These are phyloP conservation scores for Lipomyces starkeyi DNA, from an alignment of 805 yeast species.

Conservation along the genomic window DNA sequence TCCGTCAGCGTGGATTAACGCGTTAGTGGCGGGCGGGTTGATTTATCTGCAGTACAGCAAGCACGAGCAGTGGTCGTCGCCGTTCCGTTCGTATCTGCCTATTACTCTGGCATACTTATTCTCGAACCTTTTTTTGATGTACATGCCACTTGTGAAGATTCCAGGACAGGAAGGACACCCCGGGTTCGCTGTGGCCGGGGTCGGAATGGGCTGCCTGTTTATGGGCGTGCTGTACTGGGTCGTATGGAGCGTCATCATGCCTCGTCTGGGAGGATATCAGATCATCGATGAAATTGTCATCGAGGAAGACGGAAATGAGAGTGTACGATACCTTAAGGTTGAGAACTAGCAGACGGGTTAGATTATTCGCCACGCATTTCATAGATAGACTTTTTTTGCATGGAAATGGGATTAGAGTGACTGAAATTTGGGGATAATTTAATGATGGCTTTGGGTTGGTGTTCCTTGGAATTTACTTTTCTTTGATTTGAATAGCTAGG, in stretches of 20 bases:
- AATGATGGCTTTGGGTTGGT: neutral
- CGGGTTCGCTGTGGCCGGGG: conserved; percentile 31
- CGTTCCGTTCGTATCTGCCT: conserved; percentile 32
- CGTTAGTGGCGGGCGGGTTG: conserved; percentile 59
- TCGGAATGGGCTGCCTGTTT: conserved; percentile 34
- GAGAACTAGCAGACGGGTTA: conserved; percentile 10
- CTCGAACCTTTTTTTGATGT: conserved; percentile 34
- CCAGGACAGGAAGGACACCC: conserved; percentile 32
- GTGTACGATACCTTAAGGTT: conserved; percentile 30
- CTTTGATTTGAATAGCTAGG: too few relatives aligned
- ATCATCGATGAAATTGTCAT: conserved; percentile 28
- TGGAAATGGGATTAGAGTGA: neutral
- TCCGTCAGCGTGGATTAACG: conserved; percentile 66
- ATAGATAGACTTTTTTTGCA: neutral
- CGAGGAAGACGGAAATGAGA: conserved; percentile 30
- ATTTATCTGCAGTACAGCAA: conserved; percentile 55
- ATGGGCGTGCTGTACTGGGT: conserved; percentile 35
- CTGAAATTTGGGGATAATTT: neutral
- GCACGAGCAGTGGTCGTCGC: conserved; percentile 52
- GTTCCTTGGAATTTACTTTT: neutral
- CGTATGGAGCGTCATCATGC: conserved; percentile 34
- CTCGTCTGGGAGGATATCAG: conserved; percentile 28
- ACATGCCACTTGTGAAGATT: conserved; percentile 31
- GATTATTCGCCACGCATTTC: neutral
- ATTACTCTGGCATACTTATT: conserved; percentile 26